These are phyloP conservation scores for Paramecium tetraurelia DNA, from an alignment of 73 alveolate species.

Conservation along the genomic window DNA sequence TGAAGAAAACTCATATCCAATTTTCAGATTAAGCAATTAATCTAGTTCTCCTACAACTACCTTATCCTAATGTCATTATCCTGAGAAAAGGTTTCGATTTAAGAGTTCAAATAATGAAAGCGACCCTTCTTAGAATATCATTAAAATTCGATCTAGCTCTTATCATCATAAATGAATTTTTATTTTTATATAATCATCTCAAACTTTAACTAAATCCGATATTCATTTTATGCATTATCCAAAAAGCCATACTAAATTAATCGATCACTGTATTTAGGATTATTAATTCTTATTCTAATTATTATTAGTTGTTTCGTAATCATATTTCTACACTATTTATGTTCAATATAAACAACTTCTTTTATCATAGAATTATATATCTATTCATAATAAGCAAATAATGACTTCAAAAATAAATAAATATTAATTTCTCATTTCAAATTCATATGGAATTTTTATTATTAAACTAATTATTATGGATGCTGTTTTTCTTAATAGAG, in stretches of 20 bases:
- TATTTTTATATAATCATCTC: background rate
- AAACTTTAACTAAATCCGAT: background rate
- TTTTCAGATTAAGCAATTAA: background rate
- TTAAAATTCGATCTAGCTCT: background rate
- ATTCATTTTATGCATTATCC: background rate
- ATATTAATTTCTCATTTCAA: background rate
- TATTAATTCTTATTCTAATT: background rate
- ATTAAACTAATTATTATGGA: background rate
- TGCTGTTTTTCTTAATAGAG: too few species aligned
- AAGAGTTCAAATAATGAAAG: background rate
- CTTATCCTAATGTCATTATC: background rate
- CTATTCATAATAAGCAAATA: too few species aligned
- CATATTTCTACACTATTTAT: background rate
- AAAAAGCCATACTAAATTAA: background rate
- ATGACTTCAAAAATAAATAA: background rate
- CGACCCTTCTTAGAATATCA: background rate
- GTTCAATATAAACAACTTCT: background rate
- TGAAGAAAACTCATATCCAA: background rate
- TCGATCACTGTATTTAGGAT: background rate
- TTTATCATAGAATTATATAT: too few species aligned
- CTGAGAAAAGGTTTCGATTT: background rate
- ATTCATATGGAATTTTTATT: background rate
- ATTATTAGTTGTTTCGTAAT: too few species aligned
- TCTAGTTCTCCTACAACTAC: conserved; percentile 3
- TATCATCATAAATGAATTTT: background rate